phyloP scores from a whole-genome alignment of 495 filamentous ascomycete species.

The Hypoxylon fragiforme region DNA sequence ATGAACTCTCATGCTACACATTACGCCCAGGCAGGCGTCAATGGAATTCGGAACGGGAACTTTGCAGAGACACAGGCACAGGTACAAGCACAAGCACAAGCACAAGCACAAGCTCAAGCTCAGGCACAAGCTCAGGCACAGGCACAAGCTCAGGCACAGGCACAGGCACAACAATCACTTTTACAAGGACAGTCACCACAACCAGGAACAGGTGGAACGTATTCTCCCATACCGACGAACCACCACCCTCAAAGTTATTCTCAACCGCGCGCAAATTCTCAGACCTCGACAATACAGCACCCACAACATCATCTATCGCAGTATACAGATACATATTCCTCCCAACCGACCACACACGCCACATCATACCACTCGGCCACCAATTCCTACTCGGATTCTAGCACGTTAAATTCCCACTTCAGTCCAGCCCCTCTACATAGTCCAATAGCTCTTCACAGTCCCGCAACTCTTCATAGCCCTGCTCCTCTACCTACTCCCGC shows the following conservation, averaged over 20 bases:
- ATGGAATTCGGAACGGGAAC: conserved; percentile 30
- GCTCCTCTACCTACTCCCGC: conserved; percentile 33
- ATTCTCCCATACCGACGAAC: conserved; percentile 31
- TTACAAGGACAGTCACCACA: conserved; percentile 31
- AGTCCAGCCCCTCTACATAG: conserved; percentile 32
- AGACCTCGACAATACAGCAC: conserved; percentile 44
- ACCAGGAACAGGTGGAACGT: conserved; percentile 26
- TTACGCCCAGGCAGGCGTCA: conserved; percentile 23
- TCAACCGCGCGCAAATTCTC: conserved; percentile 39
- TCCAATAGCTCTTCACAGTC: conserved; percentile 30
- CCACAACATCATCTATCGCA: conserved; percentile 29
- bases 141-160: conserved; percentile 12
- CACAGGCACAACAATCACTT: conserved; percentile 12
- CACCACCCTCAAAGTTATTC: conserved; percentile 24
- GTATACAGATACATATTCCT: conserved; percentile 33
- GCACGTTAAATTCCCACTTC: conserved; percentile 30
- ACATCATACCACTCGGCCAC: conserved; percentile 27
- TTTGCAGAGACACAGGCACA: conserved; percentile 33
- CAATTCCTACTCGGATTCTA: conserved; percentile 33
- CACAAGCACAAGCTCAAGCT: background rate
- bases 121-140: conserved; percentile 30
- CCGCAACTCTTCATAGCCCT: conserved; percentile 30
- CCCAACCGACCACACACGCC: conserved; percentile 31
- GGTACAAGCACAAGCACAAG: conserved; percentile 13
- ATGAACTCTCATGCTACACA: conserved; percentile 32